These are phyloP conservation scores for Phylloporus scabripes DNA, from an alignment of 768 basidiomycete genomes.

Conservation along the genomic window DNA sequence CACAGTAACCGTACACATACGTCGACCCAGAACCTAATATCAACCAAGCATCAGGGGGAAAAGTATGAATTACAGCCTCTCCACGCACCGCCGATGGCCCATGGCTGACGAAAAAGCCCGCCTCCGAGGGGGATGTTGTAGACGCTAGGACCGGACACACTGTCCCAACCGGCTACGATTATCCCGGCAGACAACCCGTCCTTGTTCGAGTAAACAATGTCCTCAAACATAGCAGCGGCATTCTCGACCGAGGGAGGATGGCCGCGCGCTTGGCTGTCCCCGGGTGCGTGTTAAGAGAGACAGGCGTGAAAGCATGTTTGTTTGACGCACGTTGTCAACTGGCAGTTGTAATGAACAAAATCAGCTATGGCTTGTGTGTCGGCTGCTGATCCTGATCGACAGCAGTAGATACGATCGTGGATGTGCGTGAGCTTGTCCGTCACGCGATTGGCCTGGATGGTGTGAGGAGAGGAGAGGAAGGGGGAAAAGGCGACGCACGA, in stretches of 20 bases:
- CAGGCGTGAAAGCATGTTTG: background rate
- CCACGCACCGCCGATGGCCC: constrained; percentile 90
- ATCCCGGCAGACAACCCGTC: constrained; percentile 85
- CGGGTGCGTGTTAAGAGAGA: constrained; percentile 2
- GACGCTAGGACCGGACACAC: constrained; percentile 82
- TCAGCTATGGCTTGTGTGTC: constrained; percentile 98
- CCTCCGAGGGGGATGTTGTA: constrained; percentile 98
- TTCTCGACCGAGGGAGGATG: constrained; percentile 71
- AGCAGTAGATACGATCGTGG: constrained; percentile 98
- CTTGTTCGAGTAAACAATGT: constrained; percentile 91
- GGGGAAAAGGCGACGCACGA: constrained; percentile 47
- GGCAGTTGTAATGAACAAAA: constrained; percentile 75
- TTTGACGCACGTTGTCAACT: constrained; percentile 59
- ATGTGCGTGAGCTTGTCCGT: constrained; percentile 97
- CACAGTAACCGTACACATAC: constrained; percentile 98
- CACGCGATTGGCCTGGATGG: constrained; percentile 83
- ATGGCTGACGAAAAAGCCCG: constrained; percentile 93
- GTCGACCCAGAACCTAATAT: constrained; percentile 84
- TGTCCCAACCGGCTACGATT: constrained; percentile 98
- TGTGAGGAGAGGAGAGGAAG: background rate
- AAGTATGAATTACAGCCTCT: background rate
- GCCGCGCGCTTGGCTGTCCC: constrained; percentile 50
- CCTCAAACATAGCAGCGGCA: constrained; percentile 81
- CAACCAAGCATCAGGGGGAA: background rate
- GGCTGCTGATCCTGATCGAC: constrained; percentile 95